Conservation (phyloP, 352 stramenopile genomes). For the Aphanomyces invadans region DNA sequence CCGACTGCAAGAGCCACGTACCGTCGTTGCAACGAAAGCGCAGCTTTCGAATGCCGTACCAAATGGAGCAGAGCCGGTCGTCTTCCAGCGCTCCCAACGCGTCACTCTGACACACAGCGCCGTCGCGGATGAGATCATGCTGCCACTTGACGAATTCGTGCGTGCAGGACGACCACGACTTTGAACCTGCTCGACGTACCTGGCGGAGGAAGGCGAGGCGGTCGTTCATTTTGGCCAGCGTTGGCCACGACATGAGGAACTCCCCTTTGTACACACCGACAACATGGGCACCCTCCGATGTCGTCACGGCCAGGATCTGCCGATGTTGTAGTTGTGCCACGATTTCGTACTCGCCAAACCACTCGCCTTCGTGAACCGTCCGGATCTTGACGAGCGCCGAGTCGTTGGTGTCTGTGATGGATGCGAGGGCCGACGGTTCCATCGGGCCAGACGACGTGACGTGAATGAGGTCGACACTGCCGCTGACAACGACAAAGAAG, state of each 20-base stretch:
- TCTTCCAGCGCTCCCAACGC: constrained; percentile 9
- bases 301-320: constrained; percentile 6
- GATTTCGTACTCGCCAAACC: constrained; percentile 24
- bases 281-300: background rate
- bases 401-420: background rate
- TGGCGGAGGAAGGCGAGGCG: constrained; percentile 11
- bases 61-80: constrained; percentile 17
- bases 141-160: no score
- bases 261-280: constrained; percentile 21
- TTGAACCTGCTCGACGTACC: background rate
- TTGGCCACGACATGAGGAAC: constrained; percentile 11
- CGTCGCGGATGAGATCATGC: no score
- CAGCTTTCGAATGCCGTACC: constrained; percentile 5
- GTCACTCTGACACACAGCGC: constrained; percentile 1
- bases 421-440: background rate
- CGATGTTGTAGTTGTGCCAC: background rate
- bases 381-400: background rate
- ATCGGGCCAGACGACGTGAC: background rate
- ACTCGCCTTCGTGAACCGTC: background rate
- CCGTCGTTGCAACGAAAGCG: constrained; percentile 12
- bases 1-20: background rate
- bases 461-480: constrained; percentile 18
- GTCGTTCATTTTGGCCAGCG: background rate
- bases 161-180: background rate
- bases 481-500: constrained; percentile 16